Evolutionary conservation across 345 rosid species (phyloP), one percentile per base, ranked within the genome.

Genomic region (Melastoma malabathricum): DNA sequence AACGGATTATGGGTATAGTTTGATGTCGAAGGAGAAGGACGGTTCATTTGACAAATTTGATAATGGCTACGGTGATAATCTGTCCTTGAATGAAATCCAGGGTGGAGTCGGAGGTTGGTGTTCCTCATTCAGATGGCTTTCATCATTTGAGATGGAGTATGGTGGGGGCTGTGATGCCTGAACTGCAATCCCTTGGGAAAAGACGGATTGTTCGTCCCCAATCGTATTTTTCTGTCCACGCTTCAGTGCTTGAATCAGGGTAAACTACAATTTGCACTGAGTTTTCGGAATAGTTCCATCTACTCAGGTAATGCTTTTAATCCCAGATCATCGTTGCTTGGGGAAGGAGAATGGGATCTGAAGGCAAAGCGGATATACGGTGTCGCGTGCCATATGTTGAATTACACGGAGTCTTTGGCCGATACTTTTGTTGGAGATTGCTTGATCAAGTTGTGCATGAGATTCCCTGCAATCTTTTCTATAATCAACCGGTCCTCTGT

Each of bases 271-370:
- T 43, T 73, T 67, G 58, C 75, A 17, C 51, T 83, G 75, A 78
- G 73, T 14, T 75, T 80, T 53, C 54, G 18, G 13, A 79, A 72
- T 57, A 60, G 31, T 0, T 60, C 59, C 49, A 14, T 18, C 25
- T 54, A 18, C 59, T 57, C 72, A 15, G 62, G 19, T 25, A 15
- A 38, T 59, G 66, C 78, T 47, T 81, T 80, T 59, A 71, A 74
- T 70, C 92, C 82, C 31, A 74, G 64, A 20, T 68, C 63, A n/a
- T 61, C 71, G 13, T 60, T 86, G 63, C 57, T 90, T 19, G 89
- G 81, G 0, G 98, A 86, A 76, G 96, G 89, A 59, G 56, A 61
- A 46, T 86, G 98, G 98, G 78, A 81, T 70, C 72, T 60, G 22
- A 67, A 72, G 73, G 75, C 57, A 70, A 70, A 76, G 61, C 71